Base-by-base conservation (phyloP, 805 yeast species). In the Ogataea naganishii region DNA sequence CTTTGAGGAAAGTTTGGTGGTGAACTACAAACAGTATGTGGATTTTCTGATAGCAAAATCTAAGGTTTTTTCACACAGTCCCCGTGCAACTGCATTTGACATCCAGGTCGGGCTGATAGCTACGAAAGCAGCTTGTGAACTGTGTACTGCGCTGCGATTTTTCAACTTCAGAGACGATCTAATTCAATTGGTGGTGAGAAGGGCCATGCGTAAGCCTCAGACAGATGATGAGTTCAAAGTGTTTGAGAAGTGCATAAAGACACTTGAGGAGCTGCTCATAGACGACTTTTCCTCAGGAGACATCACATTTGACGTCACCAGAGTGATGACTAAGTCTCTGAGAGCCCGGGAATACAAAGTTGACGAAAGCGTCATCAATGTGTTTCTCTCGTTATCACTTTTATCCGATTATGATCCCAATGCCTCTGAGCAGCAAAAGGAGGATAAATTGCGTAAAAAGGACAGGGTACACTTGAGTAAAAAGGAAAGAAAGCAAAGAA, bases 401-500 rank as follows among this genome's bases (percentile, higher is more conserved):
- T 56, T 82, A 31, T 69, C 66, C 28, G 89, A 80, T 50, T 82
- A 79, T 47, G 83, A 78, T 49, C 89, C 92, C 48, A 69, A 70
- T 47, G 67, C 62, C 21, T 61, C 60, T 16, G 66, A 52, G 17
- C 71, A 66, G 21, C 66, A 64, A 26, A 65, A 58, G 16, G 56
- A 56, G 12, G 56, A 58, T 7, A 62, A 56, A 23, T 31, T 80
- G 26, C 75, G 72, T 49, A 89, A 88, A 63, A 84, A 86, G 53
- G 94, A 92, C 52, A 67, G 96, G 43, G 85, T 84, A 4, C 95
- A 88, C 62, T 58, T 89, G 29, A 77, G 94, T n/a, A 89, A 89
- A 52, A 81, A 81, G 54, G 89, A 89, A 56, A 69, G 82, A 44
- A 92, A 92, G 47, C 80, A 75, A 13, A 70, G 94, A 39, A 88